Conservation (phyloP, 345 rosid genomes). For the Pugionium cornutum region DNA sequence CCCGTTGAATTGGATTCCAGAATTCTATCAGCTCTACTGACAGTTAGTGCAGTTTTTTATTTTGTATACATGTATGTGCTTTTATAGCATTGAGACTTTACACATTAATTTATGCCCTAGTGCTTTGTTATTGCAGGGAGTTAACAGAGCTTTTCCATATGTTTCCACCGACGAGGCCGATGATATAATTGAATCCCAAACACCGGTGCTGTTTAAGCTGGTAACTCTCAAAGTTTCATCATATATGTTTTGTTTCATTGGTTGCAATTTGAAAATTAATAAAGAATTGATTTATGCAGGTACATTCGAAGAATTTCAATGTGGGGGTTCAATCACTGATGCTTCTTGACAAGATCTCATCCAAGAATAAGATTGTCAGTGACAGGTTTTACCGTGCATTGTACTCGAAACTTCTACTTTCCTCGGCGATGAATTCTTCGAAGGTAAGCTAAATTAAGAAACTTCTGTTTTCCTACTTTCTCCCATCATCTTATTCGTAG, state of each 20-base stretch:
- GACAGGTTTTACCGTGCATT: slow-evolving; percentile 92
- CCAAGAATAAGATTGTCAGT: slow-evolving; percentile 92
- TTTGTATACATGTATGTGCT: slow-evolving; percentile 3
- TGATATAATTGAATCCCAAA: slow-evolving; percentile 80
- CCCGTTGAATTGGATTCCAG: slow-evolving; percentile 93
- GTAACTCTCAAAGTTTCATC: slow-evolving; percentile 43
- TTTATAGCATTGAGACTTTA: slow-evolving; percentile 10
- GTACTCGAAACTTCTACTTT: slow-evolving; percentile 89
- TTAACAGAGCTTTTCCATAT: slow-evolving; percentile 96
- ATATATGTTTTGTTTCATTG: slow-evolving; percentile 9
- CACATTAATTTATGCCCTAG: slow-evolving; percentile 14
- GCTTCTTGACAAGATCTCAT: slow-evolving; percentile 97
- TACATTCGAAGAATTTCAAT: slow-evolving; percentile 89
- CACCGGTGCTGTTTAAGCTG: slow-evolving; percentile 88
- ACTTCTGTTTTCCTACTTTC: slow-evolving; percentile 7
- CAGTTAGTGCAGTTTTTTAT: slow-evolving; percentile 48
- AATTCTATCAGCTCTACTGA: slow-evolving; percentile 82
- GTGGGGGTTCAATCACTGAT: slow-evolving; percentile 89
- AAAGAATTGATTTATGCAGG: slow-evolving; percentile 49
- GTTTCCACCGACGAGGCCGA: slow-evolving; percentile 86
- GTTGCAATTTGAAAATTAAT: slow-evolving; percentile 15
- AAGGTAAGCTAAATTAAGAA: slow-evolving; percentile 58
- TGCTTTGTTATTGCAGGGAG: slow-evolving; percentile 59
- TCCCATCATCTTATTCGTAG: neutral
- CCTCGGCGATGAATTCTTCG: slow-evolving; percentile 89